These are phyloP conservation scores for Penicillium sp. DNA, from an alignment of 2,329 filamentous ascomycete genomes.

Conservation along the genomic window DNA sequence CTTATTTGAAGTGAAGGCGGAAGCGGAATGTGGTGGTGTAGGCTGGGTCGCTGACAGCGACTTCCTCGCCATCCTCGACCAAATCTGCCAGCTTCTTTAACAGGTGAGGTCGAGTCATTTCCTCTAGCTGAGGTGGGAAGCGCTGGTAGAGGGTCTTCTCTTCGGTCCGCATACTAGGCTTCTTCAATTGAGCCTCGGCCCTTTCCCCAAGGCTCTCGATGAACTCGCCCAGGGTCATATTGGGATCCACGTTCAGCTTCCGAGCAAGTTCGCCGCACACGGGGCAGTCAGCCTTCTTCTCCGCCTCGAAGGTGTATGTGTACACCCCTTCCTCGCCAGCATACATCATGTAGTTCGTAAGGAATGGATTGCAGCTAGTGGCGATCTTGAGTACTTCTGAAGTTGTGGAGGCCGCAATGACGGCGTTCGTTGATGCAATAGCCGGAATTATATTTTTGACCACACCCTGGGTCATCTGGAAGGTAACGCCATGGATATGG, in stretches of 20 bases:
- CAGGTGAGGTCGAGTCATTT: conserved; percentile 80
- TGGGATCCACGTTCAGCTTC: conserved; percentile 67
- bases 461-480: conserved; percentile 92
- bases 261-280: conserved; percentile 85
- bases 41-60: conserved; percentile 90
- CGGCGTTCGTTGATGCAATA: conserved; percentile 95
- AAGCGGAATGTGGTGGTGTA: conserved; percentile 71
- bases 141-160: conserved; percentile 89
- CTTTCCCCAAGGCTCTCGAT: conserved; percentile 78
- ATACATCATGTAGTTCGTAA: conserved; percentile 99
- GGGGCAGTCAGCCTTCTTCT: conserved; percentile 91
- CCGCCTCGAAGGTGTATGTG: conserved; percentile 94
- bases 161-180: conserved; percentile 78
- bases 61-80: conserved; percentile 76
- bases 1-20: conserved; percentile 50
- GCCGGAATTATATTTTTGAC: conserved; percentile 99
- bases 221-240: conserved; percentile 75
- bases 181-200: conserved; percentile 90
- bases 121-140: conserved; percentile 74
- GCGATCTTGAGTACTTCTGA: conserved; percentile 96
- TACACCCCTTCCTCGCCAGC: conserved; percentile 94
- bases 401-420: conserved; percentile 92
- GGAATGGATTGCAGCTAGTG: conserved; percentile 73
- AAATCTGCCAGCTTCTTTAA: conserved; percentile 73
- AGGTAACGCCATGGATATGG: conserved; percentile 87